These are phyloP conservation scores for Royoungia palumana DNA, from an alignment of 768 basidiomycete genomes.

Conservation along the genomic window DNA sequence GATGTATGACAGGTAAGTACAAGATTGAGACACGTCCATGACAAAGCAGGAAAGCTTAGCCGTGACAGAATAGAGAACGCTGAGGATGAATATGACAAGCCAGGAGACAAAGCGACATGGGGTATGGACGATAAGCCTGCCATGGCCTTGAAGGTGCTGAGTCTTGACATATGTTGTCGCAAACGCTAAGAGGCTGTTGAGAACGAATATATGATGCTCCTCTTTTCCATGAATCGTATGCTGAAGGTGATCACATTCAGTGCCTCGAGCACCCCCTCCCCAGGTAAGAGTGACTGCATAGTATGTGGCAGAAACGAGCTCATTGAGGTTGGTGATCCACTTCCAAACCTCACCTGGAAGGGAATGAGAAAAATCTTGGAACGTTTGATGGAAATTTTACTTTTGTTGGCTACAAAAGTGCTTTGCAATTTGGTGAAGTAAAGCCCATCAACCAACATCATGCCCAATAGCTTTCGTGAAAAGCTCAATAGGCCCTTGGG, in stretches of 20 bases:
- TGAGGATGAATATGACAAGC: neutral
- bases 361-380: too few relatives aligned
- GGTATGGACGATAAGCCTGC: constrained; percentile 5
- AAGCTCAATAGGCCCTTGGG: too few relatives aligned
- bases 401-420: too few relatives aligned
- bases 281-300: constrained; percentile 10
- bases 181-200: constrained; percentile 14
- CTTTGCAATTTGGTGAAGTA: too few relatives aligned
- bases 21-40: neutral
- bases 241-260: constrained; percentile 13
- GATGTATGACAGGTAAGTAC: neutral
- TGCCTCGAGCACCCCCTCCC: constrained; percentile 15
- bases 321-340: constrained; percentile 5
- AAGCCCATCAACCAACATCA: too few relatives aligned
- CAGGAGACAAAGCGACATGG: constrained; percentile 1
- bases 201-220: constrained; percentile 6
- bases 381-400: too few relatives aligned
- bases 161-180: constrained; percentile 15
- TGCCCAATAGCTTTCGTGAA: too few relatives aligned
- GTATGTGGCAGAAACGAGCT: constrained; percentile 8
- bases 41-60: neutral
- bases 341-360: constrained; percentile 1
- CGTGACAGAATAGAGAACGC: neutral
- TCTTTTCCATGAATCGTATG: constrained; percentile 3
- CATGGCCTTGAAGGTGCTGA: constrained; percentile 5